Conservation (phyloP, 116 monocot genomes). For the Cymodocea nodosa region DNA sequence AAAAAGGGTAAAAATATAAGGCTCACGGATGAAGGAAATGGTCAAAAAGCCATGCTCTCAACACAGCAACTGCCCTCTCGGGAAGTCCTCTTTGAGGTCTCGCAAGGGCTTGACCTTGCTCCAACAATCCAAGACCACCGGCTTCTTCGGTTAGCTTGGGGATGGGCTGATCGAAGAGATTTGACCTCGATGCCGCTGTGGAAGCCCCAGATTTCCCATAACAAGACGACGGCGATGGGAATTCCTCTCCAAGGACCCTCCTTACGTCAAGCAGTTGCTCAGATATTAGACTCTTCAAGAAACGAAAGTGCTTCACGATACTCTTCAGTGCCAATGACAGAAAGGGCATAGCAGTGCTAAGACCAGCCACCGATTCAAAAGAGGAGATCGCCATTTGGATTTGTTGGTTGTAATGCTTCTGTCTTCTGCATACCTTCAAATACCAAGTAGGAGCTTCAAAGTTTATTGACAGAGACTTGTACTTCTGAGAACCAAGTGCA, state of each 20-base stretch:
- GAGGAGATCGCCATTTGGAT: constrained; percentile 35
- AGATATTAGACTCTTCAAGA: constrained; percentile 14
- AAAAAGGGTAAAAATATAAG: background rate
- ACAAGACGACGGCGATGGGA: background rate
- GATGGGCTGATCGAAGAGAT: constrained; percentile 11
- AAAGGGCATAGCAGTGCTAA: constrained; percentile 24
- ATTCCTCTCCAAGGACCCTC: constrained; percentile 14
- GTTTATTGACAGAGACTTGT: background rate
- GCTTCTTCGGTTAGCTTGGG: background rate
- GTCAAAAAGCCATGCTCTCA: constrained; percentile 26
- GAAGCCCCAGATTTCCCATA: background rate
- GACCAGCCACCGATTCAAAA: constrained; percentile 26
- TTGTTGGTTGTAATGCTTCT: constrained; percentile 31
- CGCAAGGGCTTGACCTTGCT: constrained; percentile 13
- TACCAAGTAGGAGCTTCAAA: background rate
- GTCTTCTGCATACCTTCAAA: constrained; percentile 24
- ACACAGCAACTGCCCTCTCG: constrained; percentile 23
- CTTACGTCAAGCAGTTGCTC: constrained; percentile 17
- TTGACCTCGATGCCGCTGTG: constrained; percentile 4
- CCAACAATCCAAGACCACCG: constrained; percentile 4
- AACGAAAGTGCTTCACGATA: constrained; percentile 26
- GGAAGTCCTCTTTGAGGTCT: constrained; percentile 27
- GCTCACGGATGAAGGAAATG: constrained; percentile 46
- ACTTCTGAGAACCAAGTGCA: background rate
- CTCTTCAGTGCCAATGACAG: constrained; percentile 17